Base-by-base conservation (phyloP, 306 rosid genomes). In the Arachis stenosperma region DNA sequence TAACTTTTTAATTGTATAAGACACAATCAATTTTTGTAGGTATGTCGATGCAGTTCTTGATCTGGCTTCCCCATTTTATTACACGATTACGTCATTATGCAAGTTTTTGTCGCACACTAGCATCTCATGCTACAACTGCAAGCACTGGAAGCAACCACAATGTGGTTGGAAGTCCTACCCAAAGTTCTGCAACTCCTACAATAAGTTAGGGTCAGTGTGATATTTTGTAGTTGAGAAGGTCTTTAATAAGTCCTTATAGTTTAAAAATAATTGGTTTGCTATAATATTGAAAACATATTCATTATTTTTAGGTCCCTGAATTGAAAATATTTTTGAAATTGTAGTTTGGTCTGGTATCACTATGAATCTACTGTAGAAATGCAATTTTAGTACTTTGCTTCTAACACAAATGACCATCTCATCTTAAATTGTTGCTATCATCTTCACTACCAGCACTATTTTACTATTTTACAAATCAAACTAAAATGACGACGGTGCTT, bases 61-160 rank as follows among this genome's bases (percentile, higher is more conserved):
- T 90, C 85, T 94, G 68, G 99, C 99, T 80, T 91, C 99, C 42
- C 27, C 99, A 94, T 83, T 94, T 94, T 82, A 91, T 94, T 70
- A 94, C 99, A 61, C 97, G 99, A 11, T 79, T 94, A 83, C 86
- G 99, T 65, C 99, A 98, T 27, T 94, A 94, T 82, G 99, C 99
- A 50, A 94, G 99, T 87, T 94, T 94, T 81, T 94, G 99, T 42
- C 98, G 99, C 77, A 94, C 99, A 73, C 79, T 94, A 86, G 99
- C 99, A 29, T 91, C 93, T 84, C 99, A 94, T 83, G 93, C 99
- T 78, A 92, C 88, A 69, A 91, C 94, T 75, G 90, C 97, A 12
- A 91, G 99, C 70, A 79, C 89, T 14, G 99, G 99, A 71, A 94
- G 84, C 84, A 94, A 90, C 78, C 96, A 98, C 53, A 89, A 82